Evolutionary conservation across 495 filamentous ascomycete genomes (phyloP), one percentile per base, ranked within the genome.

Genomic region (Hypoxylon crocopeplum): DNA sequence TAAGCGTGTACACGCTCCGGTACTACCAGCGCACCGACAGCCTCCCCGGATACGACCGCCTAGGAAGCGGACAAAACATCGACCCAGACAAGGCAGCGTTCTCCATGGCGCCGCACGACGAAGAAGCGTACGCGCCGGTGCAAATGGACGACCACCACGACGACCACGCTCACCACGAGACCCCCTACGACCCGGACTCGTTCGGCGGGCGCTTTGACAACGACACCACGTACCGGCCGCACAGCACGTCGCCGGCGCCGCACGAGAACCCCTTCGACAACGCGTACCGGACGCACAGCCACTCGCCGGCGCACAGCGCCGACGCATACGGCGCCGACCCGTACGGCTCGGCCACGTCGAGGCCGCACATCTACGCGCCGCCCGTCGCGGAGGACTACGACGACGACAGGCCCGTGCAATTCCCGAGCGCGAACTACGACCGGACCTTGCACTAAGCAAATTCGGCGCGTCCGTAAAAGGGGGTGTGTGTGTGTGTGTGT

Each of bases 1-100:
- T 96, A 45, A 93, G 91, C 53, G 77, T 90, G 66, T 90, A 91
- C 75, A 88, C 86, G 42, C 79, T 91, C 48, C 81, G 86, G 65
- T 88, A 92, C 75, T 96, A 88, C 79, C 84, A 88, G 56, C 83
- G 83, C 49, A 86, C 91, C 59, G 90, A 90, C 55, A 82, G 82
- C 34, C 82, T 93, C 5, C 90, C 90, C n/a, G 86, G 86, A 22
- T 83, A 84, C 48, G 82, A 84, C 20, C 82, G 82, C 42, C 64
- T 69, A 16, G 79, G 81, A n/a, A 74, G 73, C 41, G 78, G 74
- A 40, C 70, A 80, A 41, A 76, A 76, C 61, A 83, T 83, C 59
- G 82, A 84, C 62, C 82, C 82, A 0, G 80, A 84, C 68, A 83
- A 83, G 72, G 80, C 79, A 21, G 80, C 80, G 11, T 84, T 84